phyloP scores from a whole-genome alignment of 2,329 filamentous ascomycete species.

The Penicillium sp. region DNA sequence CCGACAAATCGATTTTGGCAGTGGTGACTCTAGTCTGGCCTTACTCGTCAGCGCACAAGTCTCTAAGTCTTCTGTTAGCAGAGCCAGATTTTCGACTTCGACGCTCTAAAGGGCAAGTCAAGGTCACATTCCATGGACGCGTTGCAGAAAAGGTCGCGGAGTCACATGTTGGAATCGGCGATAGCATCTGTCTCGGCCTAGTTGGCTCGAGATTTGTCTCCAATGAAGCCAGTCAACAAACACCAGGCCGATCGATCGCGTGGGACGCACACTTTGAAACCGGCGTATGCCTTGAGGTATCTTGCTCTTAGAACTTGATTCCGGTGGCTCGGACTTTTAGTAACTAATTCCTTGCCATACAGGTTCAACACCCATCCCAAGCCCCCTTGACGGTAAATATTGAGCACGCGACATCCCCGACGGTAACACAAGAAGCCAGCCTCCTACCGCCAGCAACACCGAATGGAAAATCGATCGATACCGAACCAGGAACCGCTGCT shows the following conservation, averaged over 20 bases:
- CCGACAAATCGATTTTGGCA: conserved; percentile 57
- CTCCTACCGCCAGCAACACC: conserved; percentile 27
- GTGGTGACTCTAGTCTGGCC: conserved; percentile 88
- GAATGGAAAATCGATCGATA: conserved; percentile 16
- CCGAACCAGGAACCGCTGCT: conserved; percentile 16
- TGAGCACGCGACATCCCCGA: conserved; percentile 42
- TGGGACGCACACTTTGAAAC: conserved; percentile 57
- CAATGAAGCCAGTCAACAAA: conserved; percentile 53
- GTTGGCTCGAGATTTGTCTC: conserved; percentile 67
- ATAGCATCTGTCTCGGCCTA: conserved; percentile 70
- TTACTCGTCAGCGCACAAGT: conserved; percentile 74
- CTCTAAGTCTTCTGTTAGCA: conserved; percentile 76
- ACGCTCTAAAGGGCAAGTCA: conserved; percentile 74
- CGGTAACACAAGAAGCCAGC: conserved; percentile 24
- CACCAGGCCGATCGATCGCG: conserved; percentile 58
- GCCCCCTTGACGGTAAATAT: conserved; percentile 50
- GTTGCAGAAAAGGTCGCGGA: conserved; percentile 70
- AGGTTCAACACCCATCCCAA: conserved; percentile 31
- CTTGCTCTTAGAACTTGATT: not conserved
- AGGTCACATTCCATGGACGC: conserved; percentile 70
- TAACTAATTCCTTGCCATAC: conserved; percentile 6
- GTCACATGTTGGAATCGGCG: conserved; percentile 73
- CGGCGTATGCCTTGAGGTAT: conserved; percentile 40
- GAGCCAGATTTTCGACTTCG: conserved; percentile 83
- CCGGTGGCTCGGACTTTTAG: not conserved